Percentiles rank a stretch among this genome's conserved stretches.
phyloP scores from a whole-genome alignment of 306 rosid genomes.

The Castanea mollissima region DNA sequence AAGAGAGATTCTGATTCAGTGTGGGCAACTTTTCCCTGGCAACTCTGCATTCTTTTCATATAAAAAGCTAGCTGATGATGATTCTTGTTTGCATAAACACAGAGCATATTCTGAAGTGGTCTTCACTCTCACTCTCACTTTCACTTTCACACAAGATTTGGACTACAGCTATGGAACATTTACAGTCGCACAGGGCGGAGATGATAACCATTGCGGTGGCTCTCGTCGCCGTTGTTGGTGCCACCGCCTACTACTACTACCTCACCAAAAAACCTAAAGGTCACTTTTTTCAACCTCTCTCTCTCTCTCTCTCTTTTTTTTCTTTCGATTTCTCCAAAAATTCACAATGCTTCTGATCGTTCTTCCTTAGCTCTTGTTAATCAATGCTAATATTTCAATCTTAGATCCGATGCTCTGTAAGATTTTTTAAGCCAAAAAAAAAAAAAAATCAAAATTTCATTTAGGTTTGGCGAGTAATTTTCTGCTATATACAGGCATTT shows the following conservation, averaged over 20 bases:
- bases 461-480: neutral
- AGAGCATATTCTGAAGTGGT: neutral
- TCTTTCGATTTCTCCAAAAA: neutral
- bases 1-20: too few relatives aligned
- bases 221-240: slow-evolving; percentile 48
- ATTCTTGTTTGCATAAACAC: neutral
- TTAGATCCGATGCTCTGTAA: neutral
- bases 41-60: too few relatives aligned
- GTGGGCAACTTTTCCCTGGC: too few relatives aligned
- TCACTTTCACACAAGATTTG: neutral
- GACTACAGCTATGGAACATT: slow-evolving; percentile 24
- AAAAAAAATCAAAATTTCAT: neutral
- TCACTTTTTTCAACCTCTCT: neutral
- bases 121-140: neutral
- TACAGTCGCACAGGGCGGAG: slow-evolving; percentile 44
- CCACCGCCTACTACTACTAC: slow-evolving; percentile 57
- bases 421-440: neutral
- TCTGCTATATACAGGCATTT: neutral
- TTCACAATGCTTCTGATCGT: neutral
- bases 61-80: too few relatives aligned
- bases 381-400: neutral
- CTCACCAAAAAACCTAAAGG: slow-evolving; percentile 58
- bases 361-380: neutral
- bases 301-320: neutral
- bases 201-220: slow-evolving; percentile 49